Conservation (phyloP, 2,329 filamentous ascomycete genomes). For the Aspergillus fijiensis region DNA sequence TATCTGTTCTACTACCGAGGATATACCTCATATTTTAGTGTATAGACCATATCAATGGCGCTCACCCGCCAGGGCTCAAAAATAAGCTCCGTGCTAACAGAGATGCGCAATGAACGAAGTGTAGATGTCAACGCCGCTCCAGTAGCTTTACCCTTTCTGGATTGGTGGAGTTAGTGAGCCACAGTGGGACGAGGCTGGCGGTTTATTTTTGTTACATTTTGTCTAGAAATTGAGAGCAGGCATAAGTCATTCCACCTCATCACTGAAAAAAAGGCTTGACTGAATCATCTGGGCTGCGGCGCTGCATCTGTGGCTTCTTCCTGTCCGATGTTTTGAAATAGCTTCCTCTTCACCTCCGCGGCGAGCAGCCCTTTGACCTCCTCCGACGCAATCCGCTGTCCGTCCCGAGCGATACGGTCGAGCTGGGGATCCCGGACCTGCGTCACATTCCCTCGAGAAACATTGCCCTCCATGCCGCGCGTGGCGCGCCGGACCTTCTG, state of each 20-base stretch:
- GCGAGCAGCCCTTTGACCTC: conserved; percentile 50
- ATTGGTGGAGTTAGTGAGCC: neutral
- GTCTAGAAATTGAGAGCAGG: neutral
- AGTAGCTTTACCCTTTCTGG: neutral
- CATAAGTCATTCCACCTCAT: conserved; percentile 3
- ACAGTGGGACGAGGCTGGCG: neutral
- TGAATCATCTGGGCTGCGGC: neutral
- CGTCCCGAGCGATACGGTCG: conserved; percentile 56
- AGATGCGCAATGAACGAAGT: neutral
- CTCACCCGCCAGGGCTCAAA: neutral
- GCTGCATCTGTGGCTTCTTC: conserved; percentile 18
- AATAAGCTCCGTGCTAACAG: neutral
- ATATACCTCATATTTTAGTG: conserved; percentile 15
- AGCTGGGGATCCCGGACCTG: conserved; percentile 46
- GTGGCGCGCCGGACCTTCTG: conserved; percentile 73
- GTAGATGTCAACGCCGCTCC: neutral
- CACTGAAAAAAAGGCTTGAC: neutral
- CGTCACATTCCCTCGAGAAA: conserved; percentile 28
- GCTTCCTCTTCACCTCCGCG: conserved; percentile 52
- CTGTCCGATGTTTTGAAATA: conserved; percentile 48
- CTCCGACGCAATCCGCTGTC: conserved; percentile 58
- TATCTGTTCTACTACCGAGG: conserved; percentile 8
- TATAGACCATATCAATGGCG: conserved; percentile 5
- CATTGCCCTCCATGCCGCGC: conserved; percentile 37
- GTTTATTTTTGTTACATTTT: no score